Conservation (phyloP, 352 stramenopile genomes). For the Pythium angustatum region DNA sequence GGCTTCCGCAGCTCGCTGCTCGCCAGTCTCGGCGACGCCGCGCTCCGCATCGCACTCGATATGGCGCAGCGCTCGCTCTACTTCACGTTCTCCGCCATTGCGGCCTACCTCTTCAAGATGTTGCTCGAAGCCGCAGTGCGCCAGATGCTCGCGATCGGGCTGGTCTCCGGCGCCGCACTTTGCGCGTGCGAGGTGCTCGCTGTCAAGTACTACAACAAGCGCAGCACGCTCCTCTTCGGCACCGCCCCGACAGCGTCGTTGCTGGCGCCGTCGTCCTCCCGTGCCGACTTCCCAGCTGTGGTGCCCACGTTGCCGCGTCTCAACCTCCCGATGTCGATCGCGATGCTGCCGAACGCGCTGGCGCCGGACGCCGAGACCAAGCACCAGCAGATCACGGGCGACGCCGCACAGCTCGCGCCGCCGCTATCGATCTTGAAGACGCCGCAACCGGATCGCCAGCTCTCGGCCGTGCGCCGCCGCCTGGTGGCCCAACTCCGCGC, state of each 20-base stretch:
- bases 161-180: constrained; percentile 8
- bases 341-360: constrained; percentile 8
- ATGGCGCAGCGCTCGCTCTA: constrained; percentile 32
- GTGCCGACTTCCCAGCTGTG: background rate
- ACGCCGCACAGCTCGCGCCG: constrained; percentile 7
- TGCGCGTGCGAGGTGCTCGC: constrained; percentile 18
- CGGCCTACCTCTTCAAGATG: constrained; percentile 33
- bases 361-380: background rate
- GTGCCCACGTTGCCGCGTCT: constrained; percentile 36
- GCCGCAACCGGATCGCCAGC: constrained; percentile 6
- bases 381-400: background rate
- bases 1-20: constrained; percentile 44
- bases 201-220: constrained; percentile 16
- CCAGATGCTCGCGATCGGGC: background rate
- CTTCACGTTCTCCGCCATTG: constrained; percentile 33
- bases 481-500: constrained; percentile 45
- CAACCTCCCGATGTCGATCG: constrained; percentile 22
- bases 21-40: constrained; percentile 28
- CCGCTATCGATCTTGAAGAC: constrained; percentile 1
- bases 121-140: constrained; percentile 24
- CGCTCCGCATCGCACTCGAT: constrained; percentile 28
- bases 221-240: constrained; percentile 28
- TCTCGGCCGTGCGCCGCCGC: constrained; percentile 40
- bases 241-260: too few relatives aligned
- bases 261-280: background rate